Evolutionary conservation across 176 grass and related monocot genomes (phyloP).

Genomic region (Pharus latifolius): DNA sequence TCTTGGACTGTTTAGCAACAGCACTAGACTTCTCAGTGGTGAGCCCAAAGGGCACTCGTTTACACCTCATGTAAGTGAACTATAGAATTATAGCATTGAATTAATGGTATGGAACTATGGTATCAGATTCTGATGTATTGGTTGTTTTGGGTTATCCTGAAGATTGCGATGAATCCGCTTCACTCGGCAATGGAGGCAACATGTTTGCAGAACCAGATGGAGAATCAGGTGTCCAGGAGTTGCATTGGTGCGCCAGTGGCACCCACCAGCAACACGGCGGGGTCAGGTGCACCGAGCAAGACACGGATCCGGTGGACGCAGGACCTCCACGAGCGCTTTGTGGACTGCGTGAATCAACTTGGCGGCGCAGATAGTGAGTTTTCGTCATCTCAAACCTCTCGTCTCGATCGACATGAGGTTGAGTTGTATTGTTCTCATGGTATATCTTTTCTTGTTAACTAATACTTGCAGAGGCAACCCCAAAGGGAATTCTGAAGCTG

Average conservation of each 20-base stretch:
- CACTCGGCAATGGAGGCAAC: constrained; percentile 9
- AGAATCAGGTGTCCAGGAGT: constrained; percentile 13
- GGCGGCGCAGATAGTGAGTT: constrained; percentile 75
- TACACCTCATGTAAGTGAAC: constrained; percentile 12
- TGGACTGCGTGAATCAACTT: constrained; percentile 69
- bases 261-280: not conserved
- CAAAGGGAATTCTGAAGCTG: constrained; percentile 81
- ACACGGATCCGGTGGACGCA: constrained; percentile 85
- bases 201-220: constrained; percentile 23
- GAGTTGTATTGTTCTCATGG: not conserved
- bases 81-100: not conserved
- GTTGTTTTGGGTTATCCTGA: not conserved
- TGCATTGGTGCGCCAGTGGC: not conserved
- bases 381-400: not conserved
- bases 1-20: not conserved
- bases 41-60: constrained; percentile 7
- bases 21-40: not conserved
- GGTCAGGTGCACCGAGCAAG: constrained; percentile 33
- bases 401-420: not conserved
- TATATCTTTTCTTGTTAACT: not conserved
- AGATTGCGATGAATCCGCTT: constrained; percentile 25
- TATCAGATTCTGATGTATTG: not conserved
- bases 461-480: constrained; percentile 55
- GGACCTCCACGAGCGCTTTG: constrained; percentile 79
- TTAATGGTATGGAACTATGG: not conserved